These are phyloP conservation scores for Guillardia theta DNA, from an alignment of 78 protist genomes.

Conservation along the genomic window DNA sequence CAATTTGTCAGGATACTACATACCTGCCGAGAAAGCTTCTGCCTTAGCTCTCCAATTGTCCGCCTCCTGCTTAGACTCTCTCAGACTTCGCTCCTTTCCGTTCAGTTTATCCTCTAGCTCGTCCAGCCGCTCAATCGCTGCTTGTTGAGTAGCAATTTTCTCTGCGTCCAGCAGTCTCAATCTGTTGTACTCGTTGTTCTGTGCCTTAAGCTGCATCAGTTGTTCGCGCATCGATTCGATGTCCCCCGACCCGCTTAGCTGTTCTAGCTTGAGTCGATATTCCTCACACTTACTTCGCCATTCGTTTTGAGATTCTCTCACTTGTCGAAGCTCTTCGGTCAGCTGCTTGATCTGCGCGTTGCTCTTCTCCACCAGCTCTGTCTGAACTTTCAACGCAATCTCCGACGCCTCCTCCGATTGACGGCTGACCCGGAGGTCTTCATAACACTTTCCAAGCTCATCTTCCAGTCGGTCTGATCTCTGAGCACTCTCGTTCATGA, in stretches of 20 bases:
- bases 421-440: not conserved
- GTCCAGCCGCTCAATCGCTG: not conserved
- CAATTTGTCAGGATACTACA: no score
- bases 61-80: not conserved
- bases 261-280: not conserved
- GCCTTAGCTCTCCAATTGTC: not conserved
- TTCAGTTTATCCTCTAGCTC: not conserved
- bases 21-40: not conserved
- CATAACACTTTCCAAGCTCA: not conserved
- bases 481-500: not conserved
- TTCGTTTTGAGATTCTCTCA: not conserved
- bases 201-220: not conserved
- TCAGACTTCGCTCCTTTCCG: not conserved
- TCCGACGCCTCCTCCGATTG: not conserved
- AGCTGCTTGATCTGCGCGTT: not conserved
- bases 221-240: not conserved
- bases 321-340: not conserved
- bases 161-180: not conserved
- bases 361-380: not conserved
- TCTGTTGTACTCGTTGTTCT: not conserved
- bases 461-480: not conserved
- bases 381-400: not conserved
- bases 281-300: constrained; percentile 7
- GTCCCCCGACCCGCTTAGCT: not conserved
- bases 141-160: not conserved